These are phyloP conservation scores for Tillandsia leiboldiana DNA, from an alignment of 176 grass and related monocot species.

Conservation along the genomic window DNA sequence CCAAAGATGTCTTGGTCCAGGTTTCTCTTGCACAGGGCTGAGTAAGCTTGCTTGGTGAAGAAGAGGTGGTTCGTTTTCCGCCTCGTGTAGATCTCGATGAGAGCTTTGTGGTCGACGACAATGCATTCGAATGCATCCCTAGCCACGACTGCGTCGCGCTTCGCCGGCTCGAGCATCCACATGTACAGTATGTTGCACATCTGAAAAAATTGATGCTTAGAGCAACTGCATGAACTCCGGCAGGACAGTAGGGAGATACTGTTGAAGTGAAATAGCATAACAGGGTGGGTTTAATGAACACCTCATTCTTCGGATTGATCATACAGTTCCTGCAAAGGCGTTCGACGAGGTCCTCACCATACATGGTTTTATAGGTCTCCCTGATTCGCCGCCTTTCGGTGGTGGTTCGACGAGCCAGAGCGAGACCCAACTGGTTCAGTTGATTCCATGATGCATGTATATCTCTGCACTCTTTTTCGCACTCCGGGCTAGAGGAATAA, in stretches of 20 bases:
- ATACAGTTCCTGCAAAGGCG: conserved; percentile 18
- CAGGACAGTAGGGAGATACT: background rate
- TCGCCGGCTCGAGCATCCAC: conserved; percentile 69
- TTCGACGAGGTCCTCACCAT: conserved; percentile 48
- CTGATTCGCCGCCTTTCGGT: conserved; percentile 59
- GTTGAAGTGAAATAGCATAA: background rate
- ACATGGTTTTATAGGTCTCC: conserved; percentile 46
- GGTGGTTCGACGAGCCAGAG: conserved; percentile 38
- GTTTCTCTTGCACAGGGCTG: conserved; percentile 53
- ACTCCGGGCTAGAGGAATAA: background rate
- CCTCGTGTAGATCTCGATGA: conserved; percentile 79
- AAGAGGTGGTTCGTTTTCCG: conserved; percentile 79
- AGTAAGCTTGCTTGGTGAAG: conserved; percentile 89
- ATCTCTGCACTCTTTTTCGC: conserved; percentile 48
- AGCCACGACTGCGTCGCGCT: conserved; percentile 61
- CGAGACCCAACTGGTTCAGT: conserved; percentile 29
- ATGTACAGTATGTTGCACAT: conserved; percentile 55
- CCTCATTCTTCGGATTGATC: conserved; percentile 43
- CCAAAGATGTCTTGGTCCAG: conserved; percentile 70
- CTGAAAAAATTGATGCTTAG: conserved; percentile 22
- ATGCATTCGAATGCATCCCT: conserved; percentile 41
- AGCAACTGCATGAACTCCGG: background rate
- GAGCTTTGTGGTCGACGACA: conserved; percentile 29
- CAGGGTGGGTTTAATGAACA: conserved; percentile 4
- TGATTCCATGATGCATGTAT: conserved; percentile 47